phyloP scores from a whole-genome alignment of 192 early-diverging fungal genomes.

The Coemansia furcata region DNA sequence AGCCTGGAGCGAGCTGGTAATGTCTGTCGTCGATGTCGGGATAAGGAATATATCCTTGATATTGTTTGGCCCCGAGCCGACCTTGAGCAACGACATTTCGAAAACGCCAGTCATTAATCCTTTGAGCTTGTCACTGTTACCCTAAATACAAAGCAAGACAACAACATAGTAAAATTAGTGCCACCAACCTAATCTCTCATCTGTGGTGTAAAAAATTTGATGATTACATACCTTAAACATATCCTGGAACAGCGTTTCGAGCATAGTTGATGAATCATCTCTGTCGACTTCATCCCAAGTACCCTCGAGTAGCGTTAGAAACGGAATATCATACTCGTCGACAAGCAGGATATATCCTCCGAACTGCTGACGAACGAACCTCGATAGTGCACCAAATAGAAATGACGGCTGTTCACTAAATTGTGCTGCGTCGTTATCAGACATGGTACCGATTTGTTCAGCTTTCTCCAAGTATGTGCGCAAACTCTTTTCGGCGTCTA shows the following conservation, averaged over 20 bases:
- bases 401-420: not conserved
- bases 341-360: conserved; percentile 34
- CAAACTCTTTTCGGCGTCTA: not conserved
- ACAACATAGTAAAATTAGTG: not conserved
- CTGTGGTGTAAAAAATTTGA: not conserved
- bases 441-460: not conserved
- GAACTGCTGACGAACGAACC: not conserved
- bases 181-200: not conserved
- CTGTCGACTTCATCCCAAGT: conserved; percentile 14
- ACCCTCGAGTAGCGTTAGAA: conserved; percentile 16
- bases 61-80: not conserved
- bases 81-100: conserved; percentile 29
- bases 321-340: conserved; percentile 43
- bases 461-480: not conserved
- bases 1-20: too few species aligned
- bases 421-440: not conserved
- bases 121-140: conserved; percentile 17
- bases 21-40: too few species aligned
- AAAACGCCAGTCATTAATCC: conserved; percentile 37
- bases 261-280: conserved; percentile 17
- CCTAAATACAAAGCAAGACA: not conserved
- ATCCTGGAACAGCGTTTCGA: conserved; percentile 18
- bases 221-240: conserved; percentile 40
- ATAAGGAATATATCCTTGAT: too few species aligned
- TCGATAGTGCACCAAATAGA: conserved; percentile 21